Percentiles rank a stretch among this genome's conserved stretches.
These are phyloP conservation scores for Phyllosticta citriasiana DNA, from an alignment of 2,329 filamentous ascomycete genomes.

Conservation along the genomic window DNA sequence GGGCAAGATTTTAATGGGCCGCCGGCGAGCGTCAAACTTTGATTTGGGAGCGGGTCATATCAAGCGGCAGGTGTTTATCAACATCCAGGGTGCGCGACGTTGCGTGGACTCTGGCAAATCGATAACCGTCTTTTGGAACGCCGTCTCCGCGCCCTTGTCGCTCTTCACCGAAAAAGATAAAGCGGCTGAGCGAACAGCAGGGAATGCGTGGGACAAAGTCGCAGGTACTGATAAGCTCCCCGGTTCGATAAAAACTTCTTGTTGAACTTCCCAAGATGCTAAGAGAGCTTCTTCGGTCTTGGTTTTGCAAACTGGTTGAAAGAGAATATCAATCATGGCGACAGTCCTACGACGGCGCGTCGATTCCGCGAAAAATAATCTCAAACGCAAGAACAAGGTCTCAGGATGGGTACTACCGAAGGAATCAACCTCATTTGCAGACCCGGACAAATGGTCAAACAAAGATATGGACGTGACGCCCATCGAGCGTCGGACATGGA, in stretches of 20 bases:
- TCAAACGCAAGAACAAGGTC: constrained; percentile 25
- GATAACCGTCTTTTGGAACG: not conserved
- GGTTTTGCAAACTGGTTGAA: not conserved
- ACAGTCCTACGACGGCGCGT: constrained; percentile 19
- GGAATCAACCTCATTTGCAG: constrained; percentile 30
- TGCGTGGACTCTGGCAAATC: not conserved
- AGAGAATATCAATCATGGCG: constrained; percentile 11
- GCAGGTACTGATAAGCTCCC: not conserved
- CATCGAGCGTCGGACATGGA: constrained; percentile 36
- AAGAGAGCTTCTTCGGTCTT: not conserved
- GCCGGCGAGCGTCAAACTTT: not conserved
- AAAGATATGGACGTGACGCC: constrained; percentile 36
- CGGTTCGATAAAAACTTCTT: not conserved
- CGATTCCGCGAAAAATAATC: constrained; percentile 20
- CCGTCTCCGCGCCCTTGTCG: not conserved
- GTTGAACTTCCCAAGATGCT: not conserved
- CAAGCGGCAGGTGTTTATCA: not conserved
- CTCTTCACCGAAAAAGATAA: not conserved
- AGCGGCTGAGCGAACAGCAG: not conserved
- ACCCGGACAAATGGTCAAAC: constrained; percentile 17
- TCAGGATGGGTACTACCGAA: constrained; percentile 34
- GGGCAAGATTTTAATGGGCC: not conserved
- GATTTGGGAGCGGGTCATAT: not conserved
- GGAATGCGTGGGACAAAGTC: not conserved
- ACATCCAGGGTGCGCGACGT: not conserved